Percentiles rank a stretch among this genome's conserved stretches.
Evolutionary conservation across 768 basidiomycete genomes (phyloP).

Genomic region (Mycena rosella): DNA sequence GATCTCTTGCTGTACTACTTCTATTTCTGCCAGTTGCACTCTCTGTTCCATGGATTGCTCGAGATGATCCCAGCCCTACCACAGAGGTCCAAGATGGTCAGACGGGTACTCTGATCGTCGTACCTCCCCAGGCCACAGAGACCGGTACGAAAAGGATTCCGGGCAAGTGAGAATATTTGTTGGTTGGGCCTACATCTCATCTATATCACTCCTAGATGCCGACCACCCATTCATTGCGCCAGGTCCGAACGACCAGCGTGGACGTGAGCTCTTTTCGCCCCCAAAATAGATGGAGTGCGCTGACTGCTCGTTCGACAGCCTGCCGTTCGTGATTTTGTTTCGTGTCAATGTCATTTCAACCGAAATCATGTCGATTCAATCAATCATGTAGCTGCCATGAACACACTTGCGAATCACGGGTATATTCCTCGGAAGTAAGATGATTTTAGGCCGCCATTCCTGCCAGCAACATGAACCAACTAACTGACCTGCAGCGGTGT

Average conservation of each 20-base stretch:
- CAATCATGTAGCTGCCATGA: conserved; percentile 20
- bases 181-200: no score
- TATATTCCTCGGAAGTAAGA: conserved; percentile 9
- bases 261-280: conserved; percentile 15
- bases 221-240: conserved; percentile 20
- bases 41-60: no score
- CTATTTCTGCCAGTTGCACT: no score
- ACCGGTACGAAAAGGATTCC: conserved; percentile 16
- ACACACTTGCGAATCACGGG: conserved; percentile 17
- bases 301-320: conserved; percentile 14
- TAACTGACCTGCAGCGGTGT: conserved; percentile 12
- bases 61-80: background rate
- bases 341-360: no score
- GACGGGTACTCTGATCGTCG: conserved; percentile 17
- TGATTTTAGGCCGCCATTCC: background rate
- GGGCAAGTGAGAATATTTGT: background rate
- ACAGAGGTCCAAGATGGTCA: conserved; percentile 22
- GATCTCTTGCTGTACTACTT: no score
- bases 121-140: conserved; percentile 15
- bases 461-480: background rate
- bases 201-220: background rate
- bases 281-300: background rate
- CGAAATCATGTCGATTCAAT: no score
- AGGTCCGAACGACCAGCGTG: conserved; percentile 17
- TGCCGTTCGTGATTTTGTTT: conserved; percentile 20